These are phyloP conservation scores for Trichoderma reesei DNA, from an alignment of 495 filamentous ascomycete species.

Conservation along the genomic window DNA sequence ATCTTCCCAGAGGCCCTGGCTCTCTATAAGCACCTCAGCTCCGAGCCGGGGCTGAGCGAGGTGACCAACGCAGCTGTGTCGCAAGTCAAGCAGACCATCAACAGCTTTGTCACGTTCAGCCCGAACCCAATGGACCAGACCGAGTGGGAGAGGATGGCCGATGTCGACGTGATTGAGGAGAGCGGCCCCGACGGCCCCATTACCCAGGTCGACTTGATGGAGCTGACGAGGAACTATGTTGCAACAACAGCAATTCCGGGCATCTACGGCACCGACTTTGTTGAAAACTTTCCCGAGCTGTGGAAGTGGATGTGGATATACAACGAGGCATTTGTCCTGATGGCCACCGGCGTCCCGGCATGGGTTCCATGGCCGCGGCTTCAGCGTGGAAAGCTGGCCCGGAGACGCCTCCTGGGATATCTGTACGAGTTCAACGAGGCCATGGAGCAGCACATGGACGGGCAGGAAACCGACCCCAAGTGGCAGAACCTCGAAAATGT, in stretches of 20 bases:
- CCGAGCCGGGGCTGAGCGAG: neutral
- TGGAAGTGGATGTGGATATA: conserved; percentile 8
- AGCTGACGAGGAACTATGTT: conserved; percentile 10
- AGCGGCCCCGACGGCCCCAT: neutral
- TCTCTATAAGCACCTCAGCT: neutral
- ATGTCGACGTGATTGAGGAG: conserved; percentile 3
- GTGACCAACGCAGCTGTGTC: neutral
- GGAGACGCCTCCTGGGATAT: neutral
- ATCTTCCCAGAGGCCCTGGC: neutral
- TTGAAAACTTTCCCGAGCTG: conserved; percentile 2
- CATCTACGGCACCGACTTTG: conserved; percentile 9
- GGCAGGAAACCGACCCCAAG: neutral
- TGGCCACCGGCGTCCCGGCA: neutral
- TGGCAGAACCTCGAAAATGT: conserved; percentile 8
- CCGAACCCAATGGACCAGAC: conserved; percentile 2
- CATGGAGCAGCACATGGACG: neutral
- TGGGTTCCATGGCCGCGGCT: conserved; percentile 8
- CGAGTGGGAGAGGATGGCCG: conserved; percentile 5
- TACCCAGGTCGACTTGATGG: conserved; percentile 1
- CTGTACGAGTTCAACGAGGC: conserved; percentile 9
- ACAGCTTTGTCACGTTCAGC: conserved; percentile 8
- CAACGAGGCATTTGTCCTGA: neutral
- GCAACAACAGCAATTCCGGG: neutral
- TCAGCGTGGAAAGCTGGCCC: neutral
- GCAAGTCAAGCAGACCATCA: neutral